Evolutionary conservation across 31 red algal genomes (phyloP), one percentile per base, ranked within the genome.

Genomic region (Endocladia muricata): DNA sequence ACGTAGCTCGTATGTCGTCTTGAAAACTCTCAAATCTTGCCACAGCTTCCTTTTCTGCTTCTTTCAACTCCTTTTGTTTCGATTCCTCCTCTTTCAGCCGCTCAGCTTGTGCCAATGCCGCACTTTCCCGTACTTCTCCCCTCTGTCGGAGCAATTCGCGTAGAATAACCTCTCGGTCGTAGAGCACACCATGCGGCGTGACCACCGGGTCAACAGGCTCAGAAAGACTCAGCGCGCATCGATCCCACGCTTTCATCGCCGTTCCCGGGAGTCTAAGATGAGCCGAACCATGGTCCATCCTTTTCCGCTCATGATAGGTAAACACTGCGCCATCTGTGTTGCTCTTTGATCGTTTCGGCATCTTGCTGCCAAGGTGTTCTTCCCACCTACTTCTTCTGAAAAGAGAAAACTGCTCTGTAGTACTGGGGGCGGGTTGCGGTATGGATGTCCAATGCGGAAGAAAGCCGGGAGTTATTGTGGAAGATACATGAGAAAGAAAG

Each of bases 241-340:
- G 63, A 61, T 86, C 64, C 74, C 81, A 94, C 43, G 66, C 59
- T 59, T 81, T 78, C 39, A 94, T 77, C 1, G 81, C 61, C 31
- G 57, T 83, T 5, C 70, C 78, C 23, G 83, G 76, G 32, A 88
- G 47, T 13, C 83, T 58, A n/a, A 79, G 41, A 26, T 57, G 58
- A n/a, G 51, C 67, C 22, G 82, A 86, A 7, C 91, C 91, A 41
- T 81, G 78, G 38, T 77, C 70, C 91, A 94, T 94, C 30, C 56
- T 73, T 3, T 57, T 54, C 13, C 79, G 59, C 38, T 94, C 91
- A 61, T 74, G 67, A 62, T 94, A 94, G 3, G 91, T 86, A 70
- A 94, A 94, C 3, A 85, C 74, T 0, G 91, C 91, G 3, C 84
- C 83, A 79, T 94, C 83, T 47, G 77, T 88, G 61, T 76, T 94